phyloP scores from a whole-genome alignment of 2,329 filamentous ascomycete genomes.

The Neofusicoccum parvum region DNA sequence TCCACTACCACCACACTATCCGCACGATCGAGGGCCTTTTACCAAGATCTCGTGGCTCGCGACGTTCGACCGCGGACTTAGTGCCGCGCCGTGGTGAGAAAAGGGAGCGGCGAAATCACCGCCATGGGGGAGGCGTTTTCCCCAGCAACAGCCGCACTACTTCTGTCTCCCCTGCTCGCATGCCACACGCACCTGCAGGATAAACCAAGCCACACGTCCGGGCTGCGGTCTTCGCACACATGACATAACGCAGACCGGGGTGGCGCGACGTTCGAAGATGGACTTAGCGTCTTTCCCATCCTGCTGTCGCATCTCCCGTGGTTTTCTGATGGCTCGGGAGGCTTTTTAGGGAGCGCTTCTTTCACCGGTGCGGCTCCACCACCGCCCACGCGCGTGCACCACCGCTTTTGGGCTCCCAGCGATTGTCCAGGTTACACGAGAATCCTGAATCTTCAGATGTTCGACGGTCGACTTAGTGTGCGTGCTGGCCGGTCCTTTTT shows the following conservation, averaged over 20 bases:
- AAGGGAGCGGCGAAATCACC: neutral
- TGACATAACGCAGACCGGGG: constrained; percentile 4
- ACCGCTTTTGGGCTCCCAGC: neutral
- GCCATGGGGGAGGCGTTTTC: neutral
- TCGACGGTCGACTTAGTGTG: neutral
- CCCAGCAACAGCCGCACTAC: too few species aligned
- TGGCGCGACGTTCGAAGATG: constrained; percentile 15
- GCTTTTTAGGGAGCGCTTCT: neutral
- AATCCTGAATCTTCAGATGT: neutral
- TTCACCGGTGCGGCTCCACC: constrained; percentile 11
- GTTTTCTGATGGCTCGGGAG: neutral
- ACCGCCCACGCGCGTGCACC: neutral
- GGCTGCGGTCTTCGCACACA: neutral
- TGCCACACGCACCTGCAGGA: neutral
- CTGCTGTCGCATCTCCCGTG: neutral
- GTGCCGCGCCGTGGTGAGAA: neutral
- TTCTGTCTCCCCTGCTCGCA: neutral
- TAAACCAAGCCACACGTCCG: constrained; percentile 2
- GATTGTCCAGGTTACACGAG: neutral
- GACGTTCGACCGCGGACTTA: constrained; percentile 9
- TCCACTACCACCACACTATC: neutral
- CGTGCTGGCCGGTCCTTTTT: neutral
- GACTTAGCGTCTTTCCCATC: constrained; percentile 4
- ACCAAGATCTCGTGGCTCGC: constrained; percentile 2
- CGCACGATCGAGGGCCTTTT: neutral